These are phyloP conservation scores for Vigna hirtella DNA, from an alignment of 306 rosid genomes.

Conservation along the genomic window DNA sequence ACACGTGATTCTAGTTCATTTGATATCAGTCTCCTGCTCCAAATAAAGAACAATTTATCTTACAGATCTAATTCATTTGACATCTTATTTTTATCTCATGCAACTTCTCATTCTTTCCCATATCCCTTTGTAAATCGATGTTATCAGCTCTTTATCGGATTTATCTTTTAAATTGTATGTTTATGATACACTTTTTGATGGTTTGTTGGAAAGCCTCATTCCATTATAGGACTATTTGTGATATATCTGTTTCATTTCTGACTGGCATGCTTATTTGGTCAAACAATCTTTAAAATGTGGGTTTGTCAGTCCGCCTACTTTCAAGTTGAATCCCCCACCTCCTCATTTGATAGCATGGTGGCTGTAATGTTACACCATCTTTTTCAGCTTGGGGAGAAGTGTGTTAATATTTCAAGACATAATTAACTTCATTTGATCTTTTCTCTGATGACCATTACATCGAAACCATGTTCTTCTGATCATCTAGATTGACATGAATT, in stretches of 20 bases:
- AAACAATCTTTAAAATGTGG: neutral
- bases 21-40: conserved; percentile 19
- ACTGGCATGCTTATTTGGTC: conserved; percentile 9
- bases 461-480: conserved; percentile 1
- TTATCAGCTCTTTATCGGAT: neutral
- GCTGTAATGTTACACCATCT: neutral
- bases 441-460: neutral
- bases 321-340: neutral
- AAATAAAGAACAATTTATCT: neutral
- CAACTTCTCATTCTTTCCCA: neutral
- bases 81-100: neutral
- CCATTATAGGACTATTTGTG: neutral
- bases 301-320: no score
- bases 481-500: neutral
- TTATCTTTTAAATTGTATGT: neutral
- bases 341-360: neutral
- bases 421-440: neutral
- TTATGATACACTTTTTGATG: neutral
- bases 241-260: no score
- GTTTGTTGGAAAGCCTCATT: neutral
- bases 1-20: neutral
- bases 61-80: neutral
- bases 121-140: neutral
- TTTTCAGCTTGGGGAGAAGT: neutral
- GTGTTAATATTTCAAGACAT: conserved; percentile 6